These are phyloP conservation scores for Rhododendron henanense DNA, from an alignment of 148 eudicot genomes.

Conservation along the genomic window DNA sequence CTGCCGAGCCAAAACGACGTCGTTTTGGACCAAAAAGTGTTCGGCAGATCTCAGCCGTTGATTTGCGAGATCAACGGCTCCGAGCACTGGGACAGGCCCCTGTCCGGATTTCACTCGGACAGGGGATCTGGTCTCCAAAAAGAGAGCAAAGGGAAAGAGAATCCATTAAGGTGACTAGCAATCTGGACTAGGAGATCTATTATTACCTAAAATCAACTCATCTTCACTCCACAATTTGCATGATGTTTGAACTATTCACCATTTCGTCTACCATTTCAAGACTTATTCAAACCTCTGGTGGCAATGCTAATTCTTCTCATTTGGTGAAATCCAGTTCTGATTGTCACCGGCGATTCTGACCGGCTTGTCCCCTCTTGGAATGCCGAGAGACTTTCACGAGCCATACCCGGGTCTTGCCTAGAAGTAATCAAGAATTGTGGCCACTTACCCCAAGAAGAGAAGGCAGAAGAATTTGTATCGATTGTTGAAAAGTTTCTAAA, in stretches of 20 bases:
- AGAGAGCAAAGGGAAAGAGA: background rate
- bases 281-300: background rate
- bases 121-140: no score
- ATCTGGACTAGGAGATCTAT: background rate
- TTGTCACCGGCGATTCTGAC: constrained; percentile 77
- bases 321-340: constrained; percentile 48
- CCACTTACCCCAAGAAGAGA: constrained; percentile 90
- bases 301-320: background rate
- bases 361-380: constrained; percentile 89
- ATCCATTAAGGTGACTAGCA: background rate
- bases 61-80: no score
- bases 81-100: no score
- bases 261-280: background rate
- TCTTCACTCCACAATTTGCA: background rate
- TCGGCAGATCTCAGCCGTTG: no score
- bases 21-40: no score
- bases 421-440: constrained; percentile 82
- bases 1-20: no score
- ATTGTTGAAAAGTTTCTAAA: constrained; percentile 60
- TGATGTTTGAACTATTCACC: background rate
- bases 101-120: no score
- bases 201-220: background rate
- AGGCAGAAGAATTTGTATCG: constrained; percentile 61
- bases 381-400: constrained; percentile 64
- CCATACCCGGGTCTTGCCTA: constrained; percentile 67